phyloP scores from a whole-genome alignment of 2,329 filamentous ascomycete genomes.

The Chrysoporthe cubensis region DNA sequence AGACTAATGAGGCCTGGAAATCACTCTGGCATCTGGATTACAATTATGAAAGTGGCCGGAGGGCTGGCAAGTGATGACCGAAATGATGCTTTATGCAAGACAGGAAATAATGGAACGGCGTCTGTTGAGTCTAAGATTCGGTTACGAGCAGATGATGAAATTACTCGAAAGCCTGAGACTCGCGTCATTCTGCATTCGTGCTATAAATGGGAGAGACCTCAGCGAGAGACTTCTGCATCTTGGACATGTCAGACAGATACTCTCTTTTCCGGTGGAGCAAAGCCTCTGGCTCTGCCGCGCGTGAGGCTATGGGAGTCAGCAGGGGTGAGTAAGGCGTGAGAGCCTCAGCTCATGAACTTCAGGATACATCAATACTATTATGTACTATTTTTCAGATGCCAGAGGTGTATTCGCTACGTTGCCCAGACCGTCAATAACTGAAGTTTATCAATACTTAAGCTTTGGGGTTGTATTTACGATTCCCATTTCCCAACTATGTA shows the following conservation, averaged over 20 bases:
- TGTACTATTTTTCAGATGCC: background rate
- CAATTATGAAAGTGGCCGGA: conserved; percentile 52
- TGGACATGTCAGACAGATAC: background rate
- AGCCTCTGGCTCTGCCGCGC: background rate
- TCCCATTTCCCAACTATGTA: background rate
- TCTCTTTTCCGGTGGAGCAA: background rate
- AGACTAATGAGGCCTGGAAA: conserved; percentile 62
- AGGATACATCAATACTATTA: background rate
- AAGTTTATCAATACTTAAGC: background rate
- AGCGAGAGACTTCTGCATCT: background rate
- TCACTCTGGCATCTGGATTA: conserved; percentile 65
- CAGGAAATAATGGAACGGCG: background rate
- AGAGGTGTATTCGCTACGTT: background rate
- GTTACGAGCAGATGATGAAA: background rate
- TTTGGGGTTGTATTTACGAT: background rate
- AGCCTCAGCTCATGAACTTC: background rate
- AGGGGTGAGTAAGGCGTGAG: background rate
- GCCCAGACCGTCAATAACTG: background rate
- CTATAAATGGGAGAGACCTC: background rate
- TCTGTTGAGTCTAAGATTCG: background rate
- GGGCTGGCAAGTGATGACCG: conserved; percentile 20
- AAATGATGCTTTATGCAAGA: background rate
- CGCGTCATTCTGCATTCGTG: background rate
- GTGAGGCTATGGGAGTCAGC: background rate
- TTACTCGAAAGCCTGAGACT: background rate